phyloP scores from a whole-genome alignment of 1,284 basidiomycete species.

The Earliella scabrosa region DNA sequence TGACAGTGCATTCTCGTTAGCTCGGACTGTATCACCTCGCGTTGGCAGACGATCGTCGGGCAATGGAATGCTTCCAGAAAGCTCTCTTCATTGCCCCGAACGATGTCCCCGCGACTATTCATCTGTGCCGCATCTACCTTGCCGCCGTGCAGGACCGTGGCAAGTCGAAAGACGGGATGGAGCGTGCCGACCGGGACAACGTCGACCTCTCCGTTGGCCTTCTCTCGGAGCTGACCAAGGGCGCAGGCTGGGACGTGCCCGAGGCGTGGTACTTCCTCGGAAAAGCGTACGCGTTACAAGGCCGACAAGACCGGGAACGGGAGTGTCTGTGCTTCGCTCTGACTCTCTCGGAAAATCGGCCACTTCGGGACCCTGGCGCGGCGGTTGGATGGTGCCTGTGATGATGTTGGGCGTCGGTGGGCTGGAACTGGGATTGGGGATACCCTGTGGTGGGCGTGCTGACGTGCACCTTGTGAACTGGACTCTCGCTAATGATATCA shows the following conservation, averaged over 20 bases:
- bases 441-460: neutral
- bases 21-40: constrained; percentile 78
- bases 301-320: constrained; percentile 68
- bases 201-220: constrained; percentile 78
- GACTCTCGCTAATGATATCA: too few relatives aligned
- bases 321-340: constrained; percentile 81
- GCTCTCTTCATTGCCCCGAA: constrained; percentile 81
- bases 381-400: constrained; percentile 77
- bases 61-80: constrained; percentile 81
- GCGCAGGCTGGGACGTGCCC: constrained; percentile 84
- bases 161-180: constrained; percentile 22
- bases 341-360: constrained; percentile 69
- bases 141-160: constrained; percentile 35
- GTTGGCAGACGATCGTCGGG: constrained; percentile 59
- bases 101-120: constrained; percentile 76
- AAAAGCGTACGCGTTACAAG: constrained; percentile 78
- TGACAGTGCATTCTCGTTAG: constrained; percentile 46
- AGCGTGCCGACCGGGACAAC: constrained; percentile 46
- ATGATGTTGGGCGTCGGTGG: constrained; percentile 1
- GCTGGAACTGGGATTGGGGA: neutral
- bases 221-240: constrained; percentile 62
- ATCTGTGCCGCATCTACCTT: constrained; percentile 79
- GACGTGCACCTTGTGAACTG: neutral
- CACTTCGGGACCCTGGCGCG: constrained; percentile 62
- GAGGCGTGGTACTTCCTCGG: constrained; percentile 93